Evolutionary conservation across 2,329 filamentous ascomycete species (phyloP).

Genomic region (Orbilia javanica): DNA sequence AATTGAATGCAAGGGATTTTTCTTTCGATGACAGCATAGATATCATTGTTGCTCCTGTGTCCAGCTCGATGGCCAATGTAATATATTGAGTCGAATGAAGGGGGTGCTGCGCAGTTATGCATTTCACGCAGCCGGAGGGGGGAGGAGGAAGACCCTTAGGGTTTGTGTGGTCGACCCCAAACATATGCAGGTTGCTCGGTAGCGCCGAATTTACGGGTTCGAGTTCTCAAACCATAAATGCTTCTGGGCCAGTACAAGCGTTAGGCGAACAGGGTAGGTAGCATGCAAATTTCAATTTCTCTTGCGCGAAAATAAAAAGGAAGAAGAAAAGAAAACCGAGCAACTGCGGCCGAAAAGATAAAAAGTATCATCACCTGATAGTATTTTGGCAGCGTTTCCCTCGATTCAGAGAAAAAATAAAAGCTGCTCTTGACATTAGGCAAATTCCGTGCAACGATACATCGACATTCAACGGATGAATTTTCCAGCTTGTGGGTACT

Average conservation of each 20-base stretch:
- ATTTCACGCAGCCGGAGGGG: slow-evolving; percentile 35
- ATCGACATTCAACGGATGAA: slow-evolving; percentile 53
- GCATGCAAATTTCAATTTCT: slow-evolving; percentile 21
- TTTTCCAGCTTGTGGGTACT: slow-evolving; percentile 53
- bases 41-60: slow-evolving; percentile 38
- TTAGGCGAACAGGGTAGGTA: slow-evolving; percentile 42
- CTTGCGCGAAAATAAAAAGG: slow-evolving; percentile 5
- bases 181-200: slow-evolving; percentile 49
- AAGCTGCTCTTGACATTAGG: slow-evolving; percentile 25
- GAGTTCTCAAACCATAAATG: slow-evolving; percentile 42
- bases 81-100: slow-evolving; percentile 34
- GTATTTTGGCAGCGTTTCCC: slow-evolving; percentile 13
- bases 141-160: slow-evolving; percentile 26
- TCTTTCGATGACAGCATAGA: slow-evolving; percentile 55
- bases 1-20: slow-evolving; percentile 48
- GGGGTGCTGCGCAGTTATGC: slow-evolving; percentile 52
- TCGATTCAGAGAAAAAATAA: not conserved
- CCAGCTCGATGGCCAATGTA: slow-evolving; percentile 9
- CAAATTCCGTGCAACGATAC: slow-evolving; percentile 53
- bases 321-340: slow-evolving; percentile 47
- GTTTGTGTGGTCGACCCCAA: slow-evolving; percentile 28
- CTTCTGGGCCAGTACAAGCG: slow-evolving; percentile 24
- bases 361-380: slow-evolving; percentile 33
- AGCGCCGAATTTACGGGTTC: slow-evolving; percentile 52
- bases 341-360: slow-evolving; percentile 21